Base-by-base conservation (phyloP, 768 basidiomycete genomes). In the Obba rivulosa region DNA sequence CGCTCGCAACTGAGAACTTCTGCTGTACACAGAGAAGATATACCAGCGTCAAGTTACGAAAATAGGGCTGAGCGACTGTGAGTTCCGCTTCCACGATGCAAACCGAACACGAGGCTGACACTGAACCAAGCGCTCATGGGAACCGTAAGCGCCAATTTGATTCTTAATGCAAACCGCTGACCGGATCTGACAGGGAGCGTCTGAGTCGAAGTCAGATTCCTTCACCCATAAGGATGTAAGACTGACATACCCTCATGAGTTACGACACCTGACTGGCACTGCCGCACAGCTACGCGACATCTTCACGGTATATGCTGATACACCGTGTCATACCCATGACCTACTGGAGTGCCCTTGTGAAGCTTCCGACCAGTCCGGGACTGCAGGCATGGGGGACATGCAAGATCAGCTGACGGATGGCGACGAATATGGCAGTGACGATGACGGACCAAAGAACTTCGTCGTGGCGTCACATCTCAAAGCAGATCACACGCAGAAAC, bases 1-100 rank as follows among this genome's bases (percentile, higher is more conserved):
- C n/a, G n/a, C n/a, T n/a, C n/a, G 24, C 25, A 10, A 8, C 13
- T 50, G 21, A 40, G 23, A 3, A 9, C 31, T 23, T 14, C 8
- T 13, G 24, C 46, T 34, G 21, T 56, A 40, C 25, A 2, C 57
- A 90, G 88, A 92, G 68, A 92, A 94, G 69, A 91, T 95, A 20
- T 94, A 79, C 61, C 91, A 97, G 65, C 77, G 95, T 49, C 94
- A 97, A 66, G 83, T 97, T 24, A 96, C 91, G 16, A 98, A 98
- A 66, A 77, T 91, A 10, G 94, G 91, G 3, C 68, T 98, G 41
- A 92, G 91, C 54, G 81, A 89, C 55, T 90, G 88, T 90, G 57
- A 67, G 82, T 72, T 14, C 7, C 55, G 22, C 50, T n/a, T n/a
- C 66, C 62, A 48, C 49, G 22, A 34, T 53, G 41, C 17, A 43